phyloP scores from a whole-genome alignment of 305 asterid species.

The Solanum hybrid region DNA sequence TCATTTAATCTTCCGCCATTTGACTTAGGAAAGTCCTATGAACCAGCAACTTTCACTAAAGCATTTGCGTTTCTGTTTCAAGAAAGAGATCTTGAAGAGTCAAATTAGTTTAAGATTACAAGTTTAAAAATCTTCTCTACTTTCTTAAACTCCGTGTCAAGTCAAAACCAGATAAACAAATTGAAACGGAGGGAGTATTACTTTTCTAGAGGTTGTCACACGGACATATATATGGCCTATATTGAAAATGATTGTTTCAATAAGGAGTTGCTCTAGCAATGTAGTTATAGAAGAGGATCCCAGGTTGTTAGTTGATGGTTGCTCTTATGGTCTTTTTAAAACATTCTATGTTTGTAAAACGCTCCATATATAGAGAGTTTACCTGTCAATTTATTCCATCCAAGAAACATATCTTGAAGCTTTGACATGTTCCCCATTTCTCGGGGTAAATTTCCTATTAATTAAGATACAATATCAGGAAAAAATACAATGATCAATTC shows the following conservation, averaged over 20 bases:
- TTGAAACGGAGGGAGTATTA: not conserved
- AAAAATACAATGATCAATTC: not conserved
- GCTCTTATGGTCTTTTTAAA: not conserved
- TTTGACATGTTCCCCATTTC: not conserved
- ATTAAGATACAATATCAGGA: not conserved
- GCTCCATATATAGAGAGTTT: not conserved
- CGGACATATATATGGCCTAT: not conserved
- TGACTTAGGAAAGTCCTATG: not conserved
- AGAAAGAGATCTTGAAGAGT: not conserved
- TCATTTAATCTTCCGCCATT: not conserved
- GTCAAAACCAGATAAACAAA: not conserved
- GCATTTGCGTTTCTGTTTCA: not conserved
- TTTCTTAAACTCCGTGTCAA: not conserved
- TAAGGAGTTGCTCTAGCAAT: not conserved
- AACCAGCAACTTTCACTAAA: not conserved
- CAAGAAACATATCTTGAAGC: not conserved
- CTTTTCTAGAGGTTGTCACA: not conserved
- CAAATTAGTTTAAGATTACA: not conserved
- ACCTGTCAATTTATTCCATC: not conserved
- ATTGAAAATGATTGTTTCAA: not conserved
- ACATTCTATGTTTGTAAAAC: not conserved
- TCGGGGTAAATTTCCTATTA: not conserved
- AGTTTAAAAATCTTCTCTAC: not conserved
- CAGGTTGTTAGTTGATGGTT: not conserved
- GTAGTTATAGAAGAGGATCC: not conserved